A percentile compares a stretch with the other conserved stretches of the same genome.
These are phyloP conservation scores for Tetrahymena thermophila DNA, from an alignment of 73 alveolate genomes.

Conservation along the genomic window DNA sequence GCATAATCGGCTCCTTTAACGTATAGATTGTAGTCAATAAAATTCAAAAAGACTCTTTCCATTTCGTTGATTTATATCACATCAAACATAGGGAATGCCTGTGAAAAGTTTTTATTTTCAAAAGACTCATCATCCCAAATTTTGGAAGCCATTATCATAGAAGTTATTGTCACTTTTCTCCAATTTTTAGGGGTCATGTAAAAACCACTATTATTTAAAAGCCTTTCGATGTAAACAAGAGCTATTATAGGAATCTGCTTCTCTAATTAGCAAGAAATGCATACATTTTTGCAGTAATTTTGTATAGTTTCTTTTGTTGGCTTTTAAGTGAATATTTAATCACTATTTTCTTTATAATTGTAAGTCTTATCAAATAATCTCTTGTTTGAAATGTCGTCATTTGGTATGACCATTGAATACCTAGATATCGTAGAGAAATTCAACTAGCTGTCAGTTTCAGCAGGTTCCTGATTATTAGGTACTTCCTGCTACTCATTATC, in stretches of 20 bases:
- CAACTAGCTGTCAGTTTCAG: background rate
- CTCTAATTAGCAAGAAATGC: slow-evolving; percentile 89
- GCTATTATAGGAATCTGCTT: slow-evolving; percentile 88
- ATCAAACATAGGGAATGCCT: slow-evolving; percentile 88
- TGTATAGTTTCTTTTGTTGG: slow-evolving; percentile 69
- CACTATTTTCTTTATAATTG: background rate
- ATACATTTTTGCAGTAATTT: slow-evolving; percentile 88
- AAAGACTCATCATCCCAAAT: slow-evolving; percentile 99
- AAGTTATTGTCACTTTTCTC: slow-evolving; percentile 88
- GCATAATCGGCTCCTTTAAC: slow-evolving; percentile 95
- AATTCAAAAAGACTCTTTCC: slow-evolving; percentile 90
- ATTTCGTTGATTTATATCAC: slow-evolving; percentile 89
- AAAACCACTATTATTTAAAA: slow-evolving; percentile 87
- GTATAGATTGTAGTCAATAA: slow-evolving; percentile 81
- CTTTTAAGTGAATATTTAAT: background rate
- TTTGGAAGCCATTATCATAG: slow-evolving; percentile 92
- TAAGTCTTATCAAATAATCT: slow-evolving; percentile 1
- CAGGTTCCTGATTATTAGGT: background rate
- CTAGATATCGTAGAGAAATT: slow-evolving; percentile 16
- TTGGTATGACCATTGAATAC: slow-evolving; percentile 9
- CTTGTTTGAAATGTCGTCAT: slow-evolving; percentile 6
- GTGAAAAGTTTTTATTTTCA: slow-evolving; percentile 97
- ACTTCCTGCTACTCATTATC: background rate
- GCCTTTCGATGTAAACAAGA: slow-evolving; percentile 92
- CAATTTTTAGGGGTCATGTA: slow-evolving; percentile 94